Percentiles rank a stretch among this genome's conserved stretches.
phyloP scores from a whole-genome alignment of 2,329 filamentous ascomycete species.

The Penicillium freii region DNA sequence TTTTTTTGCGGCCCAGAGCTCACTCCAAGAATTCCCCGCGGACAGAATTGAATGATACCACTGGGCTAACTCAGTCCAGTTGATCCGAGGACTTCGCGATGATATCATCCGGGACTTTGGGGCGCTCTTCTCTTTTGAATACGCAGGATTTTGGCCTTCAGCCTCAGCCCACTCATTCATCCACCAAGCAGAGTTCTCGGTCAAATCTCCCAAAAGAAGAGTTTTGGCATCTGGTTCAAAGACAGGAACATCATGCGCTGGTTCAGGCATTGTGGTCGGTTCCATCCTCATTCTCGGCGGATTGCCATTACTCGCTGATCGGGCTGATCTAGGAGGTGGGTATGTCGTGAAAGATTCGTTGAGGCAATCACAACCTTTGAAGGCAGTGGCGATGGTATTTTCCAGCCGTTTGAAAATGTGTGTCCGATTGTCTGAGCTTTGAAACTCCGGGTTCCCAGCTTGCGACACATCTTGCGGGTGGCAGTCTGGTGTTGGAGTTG shows the following conservation, averaged over 20 bases:
- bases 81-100: conserved; percentile 65
- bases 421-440: conserved; percentile 43
- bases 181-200: conserved; percentile 83
- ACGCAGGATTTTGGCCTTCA: conserved; percentile 28
- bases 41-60: conserved; percentile 74
- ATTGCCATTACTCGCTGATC: conserved; percentile 47
- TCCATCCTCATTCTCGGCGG: conserved; percentile 34
- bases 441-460: conserved; percentile 21
- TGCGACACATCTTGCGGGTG: conserved; percentile 20
- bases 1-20: conserved; percentile 56
- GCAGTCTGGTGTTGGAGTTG: conserved; percentile 20
- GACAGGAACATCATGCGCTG: conserved; percentile 42
- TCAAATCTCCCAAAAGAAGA: conserved; percentile 69
- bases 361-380: conserved; percentile 68
- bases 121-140: conserved; percentile 36
- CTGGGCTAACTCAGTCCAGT: conserved; percentile 68
- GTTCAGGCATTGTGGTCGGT: conserved; percentile 30
- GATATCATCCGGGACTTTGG: conserved; percentile 46
- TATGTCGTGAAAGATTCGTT: conserved; percentile 70
- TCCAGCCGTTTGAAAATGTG: conserved; percentile 73
- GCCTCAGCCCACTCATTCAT: conserved; percentile 56
- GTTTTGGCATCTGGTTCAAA: conserved; percentile 72
- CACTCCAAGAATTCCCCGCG: conserved; percentile 65
- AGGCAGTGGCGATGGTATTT: conserved; percentile 69
- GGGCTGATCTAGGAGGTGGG: conserved; percentile 39